Percentiles rank a stretch among this genome's conserved stretches.
phyloP scores from a whole-genome alignment of 345 rosid genomes.

The Eucalyptus sp. region DNA sequence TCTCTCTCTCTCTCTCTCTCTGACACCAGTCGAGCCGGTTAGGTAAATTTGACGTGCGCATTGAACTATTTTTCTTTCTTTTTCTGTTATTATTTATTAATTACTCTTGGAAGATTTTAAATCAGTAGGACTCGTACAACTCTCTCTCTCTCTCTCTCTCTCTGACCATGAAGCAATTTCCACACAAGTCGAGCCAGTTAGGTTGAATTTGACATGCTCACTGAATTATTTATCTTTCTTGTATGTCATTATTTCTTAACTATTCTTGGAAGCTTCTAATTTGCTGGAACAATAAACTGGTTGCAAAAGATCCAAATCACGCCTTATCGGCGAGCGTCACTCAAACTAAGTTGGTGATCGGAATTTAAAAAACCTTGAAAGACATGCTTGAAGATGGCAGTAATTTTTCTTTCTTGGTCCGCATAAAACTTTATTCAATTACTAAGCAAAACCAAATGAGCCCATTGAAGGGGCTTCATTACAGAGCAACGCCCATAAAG shows the following conservation, averaged over 20 bases:
- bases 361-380: not conserved
- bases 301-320: not conserved
- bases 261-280: not conserved
- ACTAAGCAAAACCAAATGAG: not conserved
- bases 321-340: not conserved
- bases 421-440: not conserved
- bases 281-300: not conserved
- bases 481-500: not conserved
- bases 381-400: not conserved
- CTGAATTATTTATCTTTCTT: not conserved
- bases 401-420: not conserved
- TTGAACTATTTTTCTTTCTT: too few species aligned
- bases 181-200: not conserved
- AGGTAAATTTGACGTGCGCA: too few species aligned
- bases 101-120: too few species aligned
- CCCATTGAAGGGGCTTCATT: not conserved
- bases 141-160: not conserved
- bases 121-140: too few species aligned
- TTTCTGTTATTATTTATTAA: too few species aligned
- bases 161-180: not conserved
- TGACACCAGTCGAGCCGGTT: too few species aligned
- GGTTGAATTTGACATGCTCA: not conserved
- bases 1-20: not conserved
- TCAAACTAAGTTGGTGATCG: not conserved
- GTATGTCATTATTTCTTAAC: not conserved